Evolutionary conservation across 257 asterid species (phyloP).

Genomic region (Agastache rugosa): DNA sequence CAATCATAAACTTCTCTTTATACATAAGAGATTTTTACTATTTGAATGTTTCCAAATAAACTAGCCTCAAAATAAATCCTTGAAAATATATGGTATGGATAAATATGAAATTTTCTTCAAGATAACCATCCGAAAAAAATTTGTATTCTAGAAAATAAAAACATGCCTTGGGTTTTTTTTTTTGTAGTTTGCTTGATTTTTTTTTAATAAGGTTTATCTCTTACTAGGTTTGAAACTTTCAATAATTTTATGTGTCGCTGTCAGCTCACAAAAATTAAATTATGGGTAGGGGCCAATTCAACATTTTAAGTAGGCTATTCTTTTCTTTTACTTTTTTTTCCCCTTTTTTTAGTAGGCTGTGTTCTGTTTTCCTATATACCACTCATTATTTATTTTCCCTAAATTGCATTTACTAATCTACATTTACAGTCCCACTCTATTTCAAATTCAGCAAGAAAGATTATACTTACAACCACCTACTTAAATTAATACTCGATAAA

Average conservation of each 20-base stretch:
- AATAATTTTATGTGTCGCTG: background rate
- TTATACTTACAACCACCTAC: too few species aligned
- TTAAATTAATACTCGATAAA: too few species aligned
- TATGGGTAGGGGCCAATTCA: conserved; percentile 31
- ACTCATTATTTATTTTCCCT: background rate
- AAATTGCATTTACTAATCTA: background rate
- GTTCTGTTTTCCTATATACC: background rate
- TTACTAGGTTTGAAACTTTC: background rate
- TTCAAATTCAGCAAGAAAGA: background rate
- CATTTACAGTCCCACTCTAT: background rate
- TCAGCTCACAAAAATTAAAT: too few species aligned
- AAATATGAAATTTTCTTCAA: background rate
- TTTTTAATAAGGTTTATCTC: background rate
- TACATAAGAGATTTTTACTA: too few species aligned
- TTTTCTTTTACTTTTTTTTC: too few species aligned
- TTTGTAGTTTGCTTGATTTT: background rate
- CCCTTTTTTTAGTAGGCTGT: too few species aligned
- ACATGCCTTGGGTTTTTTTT: background rate
- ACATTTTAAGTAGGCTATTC: background rate
- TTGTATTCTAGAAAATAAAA: background rate
- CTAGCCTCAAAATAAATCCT: too few species aligned
- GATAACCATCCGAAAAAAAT: background rate
- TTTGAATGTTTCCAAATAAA: too few species aligned
- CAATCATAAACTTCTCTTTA: too few species aligned
- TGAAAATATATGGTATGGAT: background rate